Base-by-base conservation (phyloP, 371 early-diverging fungal genomes). In the Mucor saturninus region DNA sequence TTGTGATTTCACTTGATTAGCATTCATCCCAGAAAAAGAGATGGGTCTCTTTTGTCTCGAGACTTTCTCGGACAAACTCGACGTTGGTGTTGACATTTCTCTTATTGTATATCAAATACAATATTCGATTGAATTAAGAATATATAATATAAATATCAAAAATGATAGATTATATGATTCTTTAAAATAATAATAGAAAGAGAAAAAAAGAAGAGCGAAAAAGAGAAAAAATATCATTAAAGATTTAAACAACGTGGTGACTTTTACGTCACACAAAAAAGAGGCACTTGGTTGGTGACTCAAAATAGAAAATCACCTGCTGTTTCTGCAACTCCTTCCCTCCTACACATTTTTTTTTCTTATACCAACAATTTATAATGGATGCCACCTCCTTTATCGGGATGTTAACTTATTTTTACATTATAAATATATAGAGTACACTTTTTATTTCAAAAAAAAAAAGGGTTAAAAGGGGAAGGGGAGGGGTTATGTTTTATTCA, bases 1-100 rank as follows among this genome's bases (percentile, higher is more conserved):
- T 48, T 70, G 59, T 21, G 38, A 11, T 45, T 66, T 70, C 37
- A 66, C 61, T 62, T 70, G 66, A 15, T 60, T 32, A 2, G 56
- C 62, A 31, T 54, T 70, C 71, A 66, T 66, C 13, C 62, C 62
- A 40, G 51, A 48, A 42, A 70, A 70, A 5, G 71, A 70, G 46
- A 70, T 62, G 26, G 56, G 62, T 15, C 61, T 56, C 21, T 40
- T 60, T 43, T 62, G 63, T 48, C 49, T 64, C 35, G 5, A 26
- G 43, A 26, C 52, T 35, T 58, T 55, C 39, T 56, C 56, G 15
- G 68, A 52, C 45, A 62, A 49, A 42, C 54, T 64, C 10, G 62
- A 31, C 54, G 21, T 9, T 49, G 55, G 38, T 32, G 38, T 52
- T 32, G 48, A 38, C 45, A 42, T 58, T n/a, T 29, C 21, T 13